Base-by-base conservation (phyloP, 768 basidiomycete species). In the Calocera viscosa region DNA sequence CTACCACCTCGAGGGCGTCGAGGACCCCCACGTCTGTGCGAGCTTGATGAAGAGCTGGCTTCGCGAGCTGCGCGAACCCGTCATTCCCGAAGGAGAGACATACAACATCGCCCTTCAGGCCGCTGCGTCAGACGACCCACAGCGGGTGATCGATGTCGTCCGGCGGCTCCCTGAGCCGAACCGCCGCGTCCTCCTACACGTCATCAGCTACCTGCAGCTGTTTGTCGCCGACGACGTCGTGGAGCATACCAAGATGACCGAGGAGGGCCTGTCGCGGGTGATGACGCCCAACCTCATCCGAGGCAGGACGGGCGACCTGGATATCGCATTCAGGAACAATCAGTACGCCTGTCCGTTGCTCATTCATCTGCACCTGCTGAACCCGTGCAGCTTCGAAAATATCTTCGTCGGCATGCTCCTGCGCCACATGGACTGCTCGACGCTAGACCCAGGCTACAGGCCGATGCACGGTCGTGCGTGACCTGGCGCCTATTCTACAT, bases 1-100 rank as follows among this genome's bases (percentile, higher is more conserved):
- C 72, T 94, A 95, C 77, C 92, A 88, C 43, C 80, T 94, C 68
- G 30, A 53, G 70, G 77, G 87, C 35, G 85, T 95, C 49, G 90
- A 93, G 69, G 94, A 96, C 73, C 91, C 94, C 0, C 88, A 94
- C 72, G 87, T 94, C 63, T 85, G 91, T 1, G 90, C 92, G 8
- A 92, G 91, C 1, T 80, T 95, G 41, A 82, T 95, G 77, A 96
- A 97, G 77, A 82, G 94, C 7, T 97, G 93, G 93, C 80, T 96
- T 22, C 84, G 94, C 49, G 94, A 97, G 74, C 83, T 97, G 26
- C 83, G 87, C 71, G 90, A 94, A 69, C 94, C 94, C n/a, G 82
- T 96, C 49, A 84, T 97, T 16, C 94, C 94, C 7, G 84, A 89
- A 68, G 53, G 53, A 19, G 89, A 91, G 75, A 78, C 91, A 79